A percentile compares a stretch with the other conserved stretches of the same genome.
These are phyloP conservation scores for Cryomyces minteri DNA, from an alignment of 495 filamentous ascomycete species.

Conservation along the genomic window DNA sequence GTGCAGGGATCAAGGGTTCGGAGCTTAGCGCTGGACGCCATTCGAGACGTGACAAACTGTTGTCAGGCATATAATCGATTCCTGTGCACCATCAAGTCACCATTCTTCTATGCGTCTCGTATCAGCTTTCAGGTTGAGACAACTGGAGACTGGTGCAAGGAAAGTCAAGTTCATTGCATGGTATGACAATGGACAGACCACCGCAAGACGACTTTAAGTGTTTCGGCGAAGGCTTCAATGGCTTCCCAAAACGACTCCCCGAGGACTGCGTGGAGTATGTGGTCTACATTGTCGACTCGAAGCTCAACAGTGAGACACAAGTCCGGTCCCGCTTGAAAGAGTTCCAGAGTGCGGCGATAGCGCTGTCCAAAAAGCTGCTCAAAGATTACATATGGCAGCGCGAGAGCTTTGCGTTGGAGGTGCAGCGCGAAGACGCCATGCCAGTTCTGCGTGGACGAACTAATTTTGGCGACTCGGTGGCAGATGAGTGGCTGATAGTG, in stretches of 20 bases:
- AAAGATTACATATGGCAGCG: slow-evolving; percentile 94
- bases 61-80: too few species aligned
- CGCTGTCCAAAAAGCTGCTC: slow-evolving; percentile 40
- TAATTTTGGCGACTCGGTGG: slow-evolving; percentile 80
- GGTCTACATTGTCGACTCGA: slow-evolving; percentile 47
- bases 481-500: slow-evolving; percentile 94
- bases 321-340: slow-evolving; percentile 41
- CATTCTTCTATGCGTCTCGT: too few species aligned
- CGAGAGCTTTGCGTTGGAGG: slow-evolving; percentile 46
- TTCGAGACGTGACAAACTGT: too few species aligned
- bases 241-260: slow-evolving; percentile 56
- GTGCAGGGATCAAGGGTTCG: too few species aligned
- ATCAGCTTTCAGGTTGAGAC: too few species aligned
- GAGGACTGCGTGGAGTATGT: slow-evolving; percentile 83
- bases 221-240: slow-evolving; percentile 32
- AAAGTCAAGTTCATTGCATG: too few species aligned
- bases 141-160: too few species aligned
- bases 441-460: slow-evolving; percentile 45
- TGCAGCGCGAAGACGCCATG: slow-evolving; percentile 33
- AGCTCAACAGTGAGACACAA: slow-evolving; percentile 27
- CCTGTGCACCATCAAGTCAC: too few species aligned
- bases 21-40: too few species aligned
- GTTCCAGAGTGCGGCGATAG: slow-evolving; percentile 47
- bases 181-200: slow-evolving; percentile 10
- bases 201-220: slow-evolving; percentile 26